These are phyloP conservation scores for Magnolia kwangsiensis DNA, from an alignment of 164 flowering plant genomes.

Conservation along the genomic window DNA sequence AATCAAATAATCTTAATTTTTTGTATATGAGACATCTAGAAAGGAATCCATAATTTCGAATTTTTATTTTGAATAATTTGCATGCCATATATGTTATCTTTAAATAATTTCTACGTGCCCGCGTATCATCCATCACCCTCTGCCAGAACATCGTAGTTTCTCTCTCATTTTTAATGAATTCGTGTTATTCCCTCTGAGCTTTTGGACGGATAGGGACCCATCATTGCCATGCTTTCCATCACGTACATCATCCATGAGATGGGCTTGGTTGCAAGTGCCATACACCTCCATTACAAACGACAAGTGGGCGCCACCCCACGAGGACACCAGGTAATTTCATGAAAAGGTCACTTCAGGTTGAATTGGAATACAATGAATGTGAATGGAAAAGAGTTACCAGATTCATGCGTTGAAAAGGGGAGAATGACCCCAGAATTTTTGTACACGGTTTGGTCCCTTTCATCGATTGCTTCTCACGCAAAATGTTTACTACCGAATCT, in stretches of 20 bases:
- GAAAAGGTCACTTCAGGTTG: constrained; percentile 7
- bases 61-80: no score
- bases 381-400: no score
- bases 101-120: neutral
- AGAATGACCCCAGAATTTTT: no score
- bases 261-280: constrained; percentile 11
- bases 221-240: constrained; percentile 4
- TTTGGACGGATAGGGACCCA: constrained; percentile 30
- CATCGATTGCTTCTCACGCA: no score
- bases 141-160: neutral
- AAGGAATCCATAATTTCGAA: no score
- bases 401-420: no score
- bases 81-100: no score
- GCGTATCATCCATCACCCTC: neutral
- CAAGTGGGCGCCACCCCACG: constrained; percentile 7
- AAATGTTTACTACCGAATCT: no score
- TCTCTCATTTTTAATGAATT: no score
- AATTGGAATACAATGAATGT: neutral
- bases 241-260: constrained; percentile 7
- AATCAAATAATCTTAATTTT: no score
- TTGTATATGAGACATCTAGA: no score
- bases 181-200: constrained; percentile 15
- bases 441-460: no score
- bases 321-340: neutral
- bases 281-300: constrained; percentile 18